A percentile compares a stretch with the other conserved stretches of the same genome.
Evolutionary conservation across 805 yeast genomes (phyloP).

Genomic region (Ogataea angusta): DNA sequence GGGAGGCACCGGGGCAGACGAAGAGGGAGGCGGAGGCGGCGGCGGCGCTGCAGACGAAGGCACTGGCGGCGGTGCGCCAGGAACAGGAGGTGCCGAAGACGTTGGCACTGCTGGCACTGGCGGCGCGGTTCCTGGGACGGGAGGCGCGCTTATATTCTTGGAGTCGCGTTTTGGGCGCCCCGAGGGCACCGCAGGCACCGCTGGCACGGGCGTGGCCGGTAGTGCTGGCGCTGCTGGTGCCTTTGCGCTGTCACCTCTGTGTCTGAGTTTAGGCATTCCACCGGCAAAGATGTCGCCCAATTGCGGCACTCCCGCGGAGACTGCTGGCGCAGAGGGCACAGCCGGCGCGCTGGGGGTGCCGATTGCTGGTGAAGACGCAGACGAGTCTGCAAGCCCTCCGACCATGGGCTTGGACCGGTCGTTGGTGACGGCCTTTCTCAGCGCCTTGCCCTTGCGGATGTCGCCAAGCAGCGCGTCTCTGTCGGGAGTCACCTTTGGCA

Average conservation of each 20-base stretch:
- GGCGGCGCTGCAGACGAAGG: slow-evolving; percentile 13
- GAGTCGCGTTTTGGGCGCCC: slow-evolving; percentile 14
- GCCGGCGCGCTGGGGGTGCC: slow-evolving; percentile 15
- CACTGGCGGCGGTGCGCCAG: slow-evolving; percentile 17
- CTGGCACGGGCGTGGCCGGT: slow-evolving; percentile 21
- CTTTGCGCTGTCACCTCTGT: slow-evolving; percentile 34
- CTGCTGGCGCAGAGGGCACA: slow-evolving; percentile 22
- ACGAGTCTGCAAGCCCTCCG: slow-evolving; percentile 33
- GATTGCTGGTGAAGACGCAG: slow-evolving; percentile 14
- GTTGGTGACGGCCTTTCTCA: slow-evolving; percentile 63
- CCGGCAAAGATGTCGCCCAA: slow-evolving; percentile 72
- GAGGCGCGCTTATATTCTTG: slow-evolving; percentile 12
- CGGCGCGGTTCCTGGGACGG: slow-evolving; percentile 6
- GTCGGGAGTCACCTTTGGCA: slow-evolving; percentile 31
- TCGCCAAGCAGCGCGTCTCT: slow-evolving; percentile 70
- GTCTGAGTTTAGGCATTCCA: slow-evolving; percentile 72
- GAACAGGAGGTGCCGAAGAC: slow-evolving; percentile 28
- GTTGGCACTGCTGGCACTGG: slow-evolving; percentile 14
- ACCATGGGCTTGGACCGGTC: slow-evolving; percentile 63
- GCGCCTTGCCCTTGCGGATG: slow-evolving; percentile 64
- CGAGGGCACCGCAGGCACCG: neutral
- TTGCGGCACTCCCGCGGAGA: slow-evolving; percentile 41
- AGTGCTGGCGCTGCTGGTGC: slow-evolving; percentile 13
- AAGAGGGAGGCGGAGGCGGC: slow-evolving; percentile 20
- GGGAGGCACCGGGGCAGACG: slow-evolving; percentile 14